Conservation (phyloP, 306 rosid genomes). For the Carpinus viminea region DNA sequence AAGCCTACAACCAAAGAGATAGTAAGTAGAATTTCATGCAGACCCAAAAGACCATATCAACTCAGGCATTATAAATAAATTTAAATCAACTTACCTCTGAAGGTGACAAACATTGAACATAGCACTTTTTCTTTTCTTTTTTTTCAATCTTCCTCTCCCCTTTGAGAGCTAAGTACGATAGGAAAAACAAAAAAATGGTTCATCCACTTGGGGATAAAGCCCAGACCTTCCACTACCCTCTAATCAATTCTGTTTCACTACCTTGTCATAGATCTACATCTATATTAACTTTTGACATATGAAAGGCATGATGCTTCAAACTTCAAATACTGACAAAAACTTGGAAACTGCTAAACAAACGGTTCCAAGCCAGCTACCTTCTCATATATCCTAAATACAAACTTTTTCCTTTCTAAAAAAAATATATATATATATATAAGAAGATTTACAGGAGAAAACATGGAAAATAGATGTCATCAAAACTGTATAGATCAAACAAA, state of each 20-base stretch:
- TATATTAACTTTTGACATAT: not conserved
- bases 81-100: not conserved
- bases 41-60: conserved; percentile 1
- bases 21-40: not conserved
- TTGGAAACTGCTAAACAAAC: not conserved
- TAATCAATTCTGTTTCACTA: not conserved
- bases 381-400: not conserved
- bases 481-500: not conserved
- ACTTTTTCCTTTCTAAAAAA: not conserved
- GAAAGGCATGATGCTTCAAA: not conserved
- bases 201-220: not conserved
- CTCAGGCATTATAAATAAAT: not conserved
- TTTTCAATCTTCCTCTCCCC: not conserved
- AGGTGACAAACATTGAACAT: not conserved
- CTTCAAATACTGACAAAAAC: not conserved
- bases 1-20: not conserved
- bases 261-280: not conserved
- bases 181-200: too few species aligned
- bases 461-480: not conserved
- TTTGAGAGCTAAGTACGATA: not conserved
- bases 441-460: not conserved
- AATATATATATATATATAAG: too few species aligned
- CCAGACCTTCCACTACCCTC: not conserved
- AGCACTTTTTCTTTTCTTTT: not conserved
- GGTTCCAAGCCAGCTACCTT: not conserved